Evolutionary conservation across 805 yeast species (phyloP).

Genomic region (Cyberlindnera xishuangbannaensis): DNA sequence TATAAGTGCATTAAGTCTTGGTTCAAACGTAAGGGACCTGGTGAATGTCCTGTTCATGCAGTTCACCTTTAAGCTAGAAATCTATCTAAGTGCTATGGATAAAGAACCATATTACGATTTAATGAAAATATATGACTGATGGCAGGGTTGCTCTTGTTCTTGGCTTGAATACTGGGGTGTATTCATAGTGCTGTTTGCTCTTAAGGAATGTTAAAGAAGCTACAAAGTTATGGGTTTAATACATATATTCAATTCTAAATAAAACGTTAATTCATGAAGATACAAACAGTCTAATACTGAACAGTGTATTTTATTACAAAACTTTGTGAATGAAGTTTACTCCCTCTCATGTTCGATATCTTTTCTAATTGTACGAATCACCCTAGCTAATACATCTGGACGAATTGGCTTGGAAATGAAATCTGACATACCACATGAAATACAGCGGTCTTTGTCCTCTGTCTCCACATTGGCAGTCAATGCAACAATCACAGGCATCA

Average conservation of each 20-base stretch:
- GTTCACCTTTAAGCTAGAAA: conserved; percentile 27
- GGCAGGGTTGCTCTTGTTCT: too few species aligned
- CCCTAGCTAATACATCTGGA: conserved; percentile 35
- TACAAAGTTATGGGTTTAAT: not conserved
- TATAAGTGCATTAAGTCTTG: conserved; percentile 86
- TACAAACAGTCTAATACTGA: too few species aligned
- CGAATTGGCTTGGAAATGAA: conserved; percentile 48
- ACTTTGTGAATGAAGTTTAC: too few species aligned
- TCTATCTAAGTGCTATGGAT: not conserved
- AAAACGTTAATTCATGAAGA: too few species aligned
- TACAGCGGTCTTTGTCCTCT: conserved; percentile 43
- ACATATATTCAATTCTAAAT: too few species aligned
- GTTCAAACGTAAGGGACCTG: conserved; percentile 81
- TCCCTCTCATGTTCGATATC: too few species aligned
- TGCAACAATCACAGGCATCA: conserved; percentile 92
- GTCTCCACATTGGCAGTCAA: conserved; percentile 74
- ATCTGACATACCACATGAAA: conserved; percentile 46
- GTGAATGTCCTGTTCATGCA: conserved; percentile 83
- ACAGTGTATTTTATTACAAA: too few species aligned
- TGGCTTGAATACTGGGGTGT: too few species aligned
- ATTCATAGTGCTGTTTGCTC: too few species aligned
- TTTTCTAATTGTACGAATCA: conserved; percentile 1
- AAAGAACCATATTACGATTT: too few species aligned
- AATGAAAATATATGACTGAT: too few species aligned
- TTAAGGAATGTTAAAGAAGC: too few species aligned